phyloP scores from a whole-genome alignment of 352 stramenopile species.

The Phytophthora quininea region DNA sequence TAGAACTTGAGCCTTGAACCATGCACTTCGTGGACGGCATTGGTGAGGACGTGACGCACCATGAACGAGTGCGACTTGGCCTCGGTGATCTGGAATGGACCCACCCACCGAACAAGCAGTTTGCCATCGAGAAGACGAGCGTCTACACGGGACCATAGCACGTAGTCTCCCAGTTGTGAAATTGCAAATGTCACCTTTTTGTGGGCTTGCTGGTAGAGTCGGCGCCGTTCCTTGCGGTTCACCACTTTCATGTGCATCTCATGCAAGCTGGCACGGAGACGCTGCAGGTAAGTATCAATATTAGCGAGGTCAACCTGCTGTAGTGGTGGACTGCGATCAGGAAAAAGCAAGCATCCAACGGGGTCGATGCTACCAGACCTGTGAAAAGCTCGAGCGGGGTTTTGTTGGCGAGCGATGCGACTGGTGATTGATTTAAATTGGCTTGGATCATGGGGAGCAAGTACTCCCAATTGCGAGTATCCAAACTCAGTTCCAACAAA shows the following conservation, averaged over 20 bases:
- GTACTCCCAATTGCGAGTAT: slow-evolving; percentile 16
- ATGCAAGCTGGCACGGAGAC: not conserved
- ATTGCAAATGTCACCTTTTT: not conserved
- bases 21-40: slow-evolving; percentile 18
- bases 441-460: slow-evolving; percentile 20
- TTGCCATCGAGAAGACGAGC: slow-evolving; percentile 9
- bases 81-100: slow-evolving; percentile 15
- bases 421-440: slow-evolving; percentile 25
- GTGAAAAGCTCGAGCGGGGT: slow-evolving; percentile 22
- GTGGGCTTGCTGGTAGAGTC: not conserved
- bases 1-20: slow-evolving; percentile 22
- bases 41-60: slow-evolving; percentile 19
- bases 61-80: slow-evolving; percentile 18
- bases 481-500: slow-evolving; percentile 14
- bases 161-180: slow-evolving; percentile 16
- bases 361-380: not conserved
- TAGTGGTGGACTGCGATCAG: not conserved
- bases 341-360: slow-evolving; percentile 1
- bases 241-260: slow-evolving; percentile 4
- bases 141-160: slow-evolving; percentile 24
- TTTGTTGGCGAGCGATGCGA: slow-evolving; percentile 2
- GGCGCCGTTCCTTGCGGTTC: slow-evolving; percentile 1
- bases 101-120: slow-evolving; percentile 16
- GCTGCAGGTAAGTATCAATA: not conserved
- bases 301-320: not conserved